Conservation (phyloP, 257 asterid species). For the Solanum tarapatanum region DNA sequence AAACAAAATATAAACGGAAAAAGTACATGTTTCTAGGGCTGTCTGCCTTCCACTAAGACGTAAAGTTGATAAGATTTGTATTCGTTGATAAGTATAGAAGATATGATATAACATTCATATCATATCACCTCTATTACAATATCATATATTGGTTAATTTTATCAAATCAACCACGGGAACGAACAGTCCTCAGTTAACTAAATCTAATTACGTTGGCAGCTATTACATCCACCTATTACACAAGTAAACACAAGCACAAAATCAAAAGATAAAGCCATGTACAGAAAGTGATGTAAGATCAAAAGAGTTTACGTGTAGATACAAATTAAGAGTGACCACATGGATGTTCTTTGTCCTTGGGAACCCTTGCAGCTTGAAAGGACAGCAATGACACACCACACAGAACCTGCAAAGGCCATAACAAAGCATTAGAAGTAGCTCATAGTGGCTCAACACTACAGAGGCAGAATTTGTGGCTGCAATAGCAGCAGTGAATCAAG, state of each 20-base stretch:
- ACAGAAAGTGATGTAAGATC: slow-evolving; percentile 16
- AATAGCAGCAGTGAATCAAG: neutral
- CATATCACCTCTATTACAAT: neutral
- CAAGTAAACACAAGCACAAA: neutral
- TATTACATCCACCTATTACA: neutral
- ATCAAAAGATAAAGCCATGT: neutral
- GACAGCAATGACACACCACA: slow-evolving; percentile 91
- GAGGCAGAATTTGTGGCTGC: neutral
- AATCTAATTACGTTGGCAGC: neutral
- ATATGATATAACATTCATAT: neutral
- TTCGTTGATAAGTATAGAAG: neutral
- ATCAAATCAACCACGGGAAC: neutral
- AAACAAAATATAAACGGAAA: neutral
- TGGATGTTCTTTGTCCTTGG: slow-evolving; percentile 99
- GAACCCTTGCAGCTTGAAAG: slow-evolving; percentile 70
- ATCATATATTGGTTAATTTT: neutral
- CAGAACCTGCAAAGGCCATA: slow-evolving; percentile 49
- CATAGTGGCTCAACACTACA: neutral
- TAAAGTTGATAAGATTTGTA: neutral
- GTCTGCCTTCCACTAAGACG: neutral
- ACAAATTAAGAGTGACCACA: slow-evolving; percentile 92
- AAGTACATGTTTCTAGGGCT: neutral
- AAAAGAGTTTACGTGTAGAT: slow-evolving; percentile 43
- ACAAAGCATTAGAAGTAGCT: neutral
- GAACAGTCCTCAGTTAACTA: neutral